phyloP scores from a whole-genome alignment of 1,284 basidiomycete species.

The Trichosporon sp. region DNA sequence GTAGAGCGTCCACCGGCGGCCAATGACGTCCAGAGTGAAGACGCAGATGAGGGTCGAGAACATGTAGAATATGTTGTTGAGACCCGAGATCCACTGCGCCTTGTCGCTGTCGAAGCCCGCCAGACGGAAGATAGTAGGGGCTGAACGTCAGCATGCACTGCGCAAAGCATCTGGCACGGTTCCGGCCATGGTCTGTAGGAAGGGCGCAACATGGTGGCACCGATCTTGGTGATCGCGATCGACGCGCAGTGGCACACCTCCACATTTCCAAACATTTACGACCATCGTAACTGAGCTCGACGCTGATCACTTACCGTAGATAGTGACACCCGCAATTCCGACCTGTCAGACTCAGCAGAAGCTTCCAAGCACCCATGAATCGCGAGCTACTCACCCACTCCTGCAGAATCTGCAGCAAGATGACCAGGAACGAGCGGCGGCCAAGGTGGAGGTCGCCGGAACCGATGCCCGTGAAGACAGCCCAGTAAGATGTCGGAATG shows the following conservation, averaged over 20 bases:
- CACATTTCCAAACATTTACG: too few relatives aligned
- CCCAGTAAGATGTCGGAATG: conserved; percentile 31
- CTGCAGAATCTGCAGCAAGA: conserved; percentile 54
- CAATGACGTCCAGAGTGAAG: conserved; percentile 38
- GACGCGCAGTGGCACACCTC: too few relatives aligned
- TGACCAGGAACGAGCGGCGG: conserved; percentile 56
- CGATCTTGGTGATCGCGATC: background rate
- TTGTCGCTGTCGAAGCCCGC: conserved; percentile 45
- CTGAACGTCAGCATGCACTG: conserved; percentile 24
- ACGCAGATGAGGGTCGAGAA: conserved; percentile 49
- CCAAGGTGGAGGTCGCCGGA: conserved; percentile 49
- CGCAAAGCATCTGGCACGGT: too few relatives aligned
- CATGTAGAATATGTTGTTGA: conserved; percentile 51
- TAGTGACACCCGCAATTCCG: conserved; percentile 29
- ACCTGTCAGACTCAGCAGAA: conserved; percentile 44
- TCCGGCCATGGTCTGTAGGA: background rate
- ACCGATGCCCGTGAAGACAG: conserved; percentile 30
- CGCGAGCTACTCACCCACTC: conserved; percentile 38
- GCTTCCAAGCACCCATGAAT: background rate
- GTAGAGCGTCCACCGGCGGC: conserved; percentile 42
- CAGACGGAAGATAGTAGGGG: conserved; percentile 35
- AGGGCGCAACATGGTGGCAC: background rate
- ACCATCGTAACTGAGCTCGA: too few relatives aligned
- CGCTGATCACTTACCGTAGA: conserved; percentile 27
- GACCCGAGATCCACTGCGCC: conserved; percentile 43